These are phyloP conservation scores for Trebouxia sp. DNA, from an alignment of 139 green algal genomes.

Conservation along the genomic window DNA sequence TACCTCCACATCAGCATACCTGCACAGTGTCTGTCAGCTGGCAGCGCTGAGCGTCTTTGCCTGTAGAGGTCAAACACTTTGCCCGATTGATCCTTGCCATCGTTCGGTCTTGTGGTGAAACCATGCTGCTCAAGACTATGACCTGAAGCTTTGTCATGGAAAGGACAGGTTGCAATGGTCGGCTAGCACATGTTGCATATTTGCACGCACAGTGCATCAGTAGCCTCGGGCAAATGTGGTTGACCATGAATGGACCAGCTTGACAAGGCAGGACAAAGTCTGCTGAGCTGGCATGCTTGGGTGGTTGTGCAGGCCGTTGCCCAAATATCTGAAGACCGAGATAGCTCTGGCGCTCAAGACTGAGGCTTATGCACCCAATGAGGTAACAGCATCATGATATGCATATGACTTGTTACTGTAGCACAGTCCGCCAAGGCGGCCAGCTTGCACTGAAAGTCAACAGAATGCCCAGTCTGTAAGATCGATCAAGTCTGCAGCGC, in stretches of 20 bases:
- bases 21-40: no score
- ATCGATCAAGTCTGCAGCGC: not conserved
- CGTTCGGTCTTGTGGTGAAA: not conserved
- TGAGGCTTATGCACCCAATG: constrained; percentile 24
- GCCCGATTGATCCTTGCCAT: not conserved
- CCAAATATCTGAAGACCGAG: constrained; percentile 22
- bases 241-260: not conserved
- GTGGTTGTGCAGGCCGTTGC: not conserved
- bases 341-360: constrained; percentile 26
- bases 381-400: not conserved
- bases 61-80: no score
- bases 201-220: not conserved
- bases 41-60: not conserved
- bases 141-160: no score
- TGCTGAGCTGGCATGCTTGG: not conserved
- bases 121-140: no score
- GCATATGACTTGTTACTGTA: not conserved
- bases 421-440: not conserved
- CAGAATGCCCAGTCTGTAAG: no score
- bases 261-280: not conserved
- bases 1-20: no score
- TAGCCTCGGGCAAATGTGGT: not conserved
- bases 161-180: no score
- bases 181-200: no score
- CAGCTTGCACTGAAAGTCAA: not conserved